These are phyloP conservation scores for Pythium sp. DNA, from an alignment of 352 stramenopile genomes.

Conservation along the genomic window DNA sequence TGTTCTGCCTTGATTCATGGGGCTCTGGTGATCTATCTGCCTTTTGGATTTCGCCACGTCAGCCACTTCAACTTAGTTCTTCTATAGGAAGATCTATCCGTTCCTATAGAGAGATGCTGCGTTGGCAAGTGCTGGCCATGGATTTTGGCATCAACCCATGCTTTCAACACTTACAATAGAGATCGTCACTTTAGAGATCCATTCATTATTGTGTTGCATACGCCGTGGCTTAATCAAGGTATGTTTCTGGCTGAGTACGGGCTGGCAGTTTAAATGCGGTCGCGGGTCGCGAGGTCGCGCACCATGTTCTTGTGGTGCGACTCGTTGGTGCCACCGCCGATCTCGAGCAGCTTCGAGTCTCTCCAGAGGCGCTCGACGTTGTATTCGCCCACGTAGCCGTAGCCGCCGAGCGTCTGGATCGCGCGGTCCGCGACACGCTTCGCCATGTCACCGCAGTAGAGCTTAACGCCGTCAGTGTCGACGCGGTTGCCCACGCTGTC, in stretches of 20 bases:
- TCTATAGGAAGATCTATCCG: conserved; percentile 1
- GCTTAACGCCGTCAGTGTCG: conserved; percentile 98
- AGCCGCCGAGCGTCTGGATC: conserved; percentile 97
- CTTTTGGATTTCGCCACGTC: conserved; percentile 2
- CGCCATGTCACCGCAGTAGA: conserved; percentile 97
- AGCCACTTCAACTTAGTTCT: conserved; percentile 12
- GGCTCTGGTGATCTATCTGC: not conserved
- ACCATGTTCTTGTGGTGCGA: conserved; percentile 99
- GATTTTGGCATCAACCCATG: not conserved
- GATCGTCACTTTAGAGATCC: not conserved
- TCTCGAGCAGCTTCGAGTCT: conserved; percentile 99
- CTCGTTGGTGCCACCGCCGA: conserved; percentile 98
- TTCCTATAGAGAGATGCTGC: conserved; percentile 9
- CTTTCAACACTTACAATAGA: not conserved
- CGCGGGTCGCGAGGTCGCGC: conserved; percentile 55
- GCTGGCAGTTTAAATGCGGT: conserved; percentile 33
- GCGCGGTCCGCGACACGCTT: conserved; percentile 97
- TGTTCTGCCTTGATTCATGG: not conserved
- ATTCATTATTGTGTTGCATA: not conserved
- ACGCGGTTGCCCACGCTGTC: conserved; percentile 94
- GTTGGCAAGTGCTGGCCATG: not conserved
- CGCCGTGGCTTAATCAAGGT: not conserved
- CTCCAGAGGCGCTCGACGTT: conserved; percentile 97
- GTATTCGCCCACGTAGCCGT: conserved; percentile 99
- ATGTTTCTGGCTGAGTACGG: not conserved